phyloP scores from a whole-genome alignment of 1,284 basidiomycete species.

The Sporisorium exsertum region DNA sequence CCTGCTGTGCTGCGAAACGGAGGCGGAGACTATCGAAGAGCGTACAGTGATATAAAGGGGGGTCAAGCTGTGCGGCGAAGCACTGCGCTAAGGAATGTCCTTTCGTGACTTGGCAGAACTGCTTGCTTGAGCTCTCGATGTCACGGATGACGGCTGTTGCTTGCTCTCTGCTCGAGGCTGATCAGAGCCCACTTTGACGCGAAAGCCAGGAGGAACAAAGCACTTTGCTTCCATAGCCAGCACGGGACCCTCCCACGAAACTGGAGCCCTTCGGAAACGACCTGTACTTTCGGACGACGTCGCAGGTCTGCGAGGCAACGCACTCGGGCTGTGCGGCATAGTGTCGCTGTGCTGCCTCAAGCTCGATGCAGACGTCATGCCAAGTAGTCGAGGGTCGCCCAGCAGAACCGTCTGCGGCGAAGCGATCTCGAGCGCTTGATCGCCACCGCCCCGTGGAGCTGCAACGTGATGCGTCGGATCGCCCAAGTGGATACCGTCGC shows the following conservation, averaged over 20 bases:
- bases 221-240: conserved; percentile 11
- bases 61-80: not conserved
- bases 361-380: conserved; percentile 7
- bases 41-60: not conserved
- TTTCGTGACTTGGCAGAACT: not conserved
- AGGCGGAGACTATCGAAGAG: not conserved
- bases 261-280: not conserved
- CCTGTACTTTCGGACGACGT: not conserved
- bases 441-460: not conserved
- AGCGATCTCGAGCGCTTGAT: not conserved
- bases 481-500: not conserved
- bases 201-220: not conserved
- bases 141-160: not conserved
- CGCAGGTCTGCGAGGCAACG: not conserved
- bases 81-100: not conserved
- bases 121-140: not conserved
- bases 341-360: conserved; percentile 2
- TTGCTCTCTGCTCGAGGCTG: not conserved
- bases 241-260: not conserved
- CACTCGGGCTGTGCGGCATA: not conserved
- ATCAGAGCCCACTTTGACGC: not conserved
- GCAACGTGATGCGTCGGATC: not conserved
- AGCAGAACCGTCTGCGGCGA: not conserved
- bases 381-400: not conserved
- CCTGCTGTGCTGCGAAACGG: not conserved